Base-by-base conservation (phyloP, 306 rosid species). In the Ochetophila trinervis region DNA sequence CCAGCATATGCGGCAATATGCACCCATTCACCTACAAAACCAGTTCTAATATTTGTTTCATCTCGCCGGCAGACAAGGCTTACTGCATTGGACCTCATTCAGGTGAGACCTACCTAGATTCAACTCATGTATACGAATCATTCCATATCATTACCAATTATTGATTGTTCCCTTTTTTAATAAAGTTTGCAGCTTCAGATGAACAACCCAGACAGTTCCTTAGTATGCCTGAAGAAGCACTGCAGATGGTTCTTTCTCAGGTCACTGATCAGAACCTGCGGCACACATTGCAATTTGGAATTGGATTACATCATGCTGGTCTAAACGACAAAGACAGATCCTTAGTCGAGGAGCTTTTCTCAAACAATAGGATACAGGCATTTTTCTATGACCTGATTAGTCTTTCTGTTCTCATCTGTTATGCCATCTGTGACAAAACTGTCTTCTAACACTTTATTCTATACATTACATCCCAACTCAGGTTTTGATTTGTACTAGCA, bases 41-140 rank as follows among this genome's bases (percentile, higher is more conserved):
- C 98, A n/a, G 98, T 89, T 78, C 87, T 93, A 59, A 87, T 93
- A 82, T 93, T 93, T 73, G 98, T 89, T 64, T 93, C 98, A 17
- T 93, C 98, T 59, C 95, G 97, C 54, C 95, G 97, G 42, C 98
- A 93, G 74, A 93, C 98, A 71, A 86, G 98, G 74, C 95, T 93
- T 62, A 93, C 98, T 18, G 97, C 97, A 69, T 73, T 93, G 73
- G 98, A 93, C 76, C 78, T 93, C 73, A 85, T 93, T 80, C 98
- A 89, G 95, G 98, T 92, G 47, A 70, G 70, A 68, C 37, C 62
- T 51, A 20, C 45, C 62, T 53, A 20, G 59, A 48, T 44, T 71
- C 58, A 63, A 18, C 16, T 50, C 63, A 60, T 10, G 74, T 68
- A 62, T 62, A 42, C 23, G 42, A 70, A 73, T 63, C 59, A 34